Conservation (phyloP, 176 grass and related monocot genomes). For the Canna indica region DNA sequence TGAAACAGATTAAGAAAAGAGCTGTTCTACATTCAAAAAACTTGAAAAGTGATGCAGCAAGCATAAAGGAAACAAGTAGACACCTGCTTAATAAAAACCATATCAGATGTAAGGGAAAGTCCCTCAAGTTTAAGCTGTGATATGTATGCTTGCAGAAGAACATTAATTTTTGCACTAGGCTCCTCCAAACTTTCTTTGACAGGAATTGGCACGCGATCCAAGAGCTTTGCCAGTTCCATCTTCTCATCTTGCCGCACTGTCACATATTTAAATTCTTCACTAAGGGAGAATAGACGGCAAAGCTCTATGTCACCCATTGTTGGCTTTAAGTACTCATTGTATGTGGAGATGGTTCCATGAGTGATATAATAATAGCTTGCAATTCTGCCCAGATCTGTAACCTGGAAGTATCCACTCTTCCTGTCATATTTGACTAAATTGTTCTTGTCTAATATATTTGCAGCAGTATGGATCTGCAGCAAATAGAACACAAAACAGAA, state of each 20-base stretch:
- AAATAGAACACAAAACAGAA: constrained; percentile 12
- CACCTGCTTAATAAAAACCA: constrained; percentile 95
- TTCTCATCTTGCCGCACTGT: constrained; percentile 87
- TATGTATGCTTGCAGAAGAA: constrained; percentile 92
- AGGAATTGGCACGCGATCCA: constrained; percentile 90
- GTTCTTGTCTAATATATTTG: constrained; percentile 89
- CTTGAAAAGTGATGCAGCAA: constrained; percentile 1
- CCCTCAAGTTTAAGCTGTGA: constrained; percentile 85
- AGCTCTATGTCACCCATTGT: constrained; percentile 96
- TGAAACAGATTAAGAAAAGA: constrained; percentile 15
- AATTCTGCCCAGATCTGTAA: constrained; percentile 82
- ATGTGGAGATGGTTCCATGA: constrained; percentile 82
- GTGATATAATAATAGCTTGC: constrained; percentile 95
- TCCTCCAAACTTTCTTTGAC: constrained; percentile 98
- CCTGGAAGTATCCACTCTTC: constrained; percentile 95
- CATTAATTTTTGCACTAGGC: constrained; percentile 96
- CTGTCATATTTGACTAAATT: constrained; percentile 92
- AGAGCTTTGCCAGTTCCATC: constrained; percentile 88
- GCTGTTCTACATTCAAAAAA: background rate
- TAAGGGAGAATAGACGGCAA: constrained; percentile 72
- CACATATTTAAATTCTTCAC: constrained; percentile 98
- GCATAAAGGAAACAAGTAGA: background rate
- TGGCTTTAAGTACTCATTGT: constrained; percentile 90
- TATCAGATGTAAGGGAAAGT: constrained; percentile 77
- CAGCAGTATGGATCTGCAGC: constrained; percentile 81